Evolutionary conservation across 371 early-diverging fungal genomes (phyloP), one percentile per base, ranked within the genome.

Genomic region (Rhizomucor miehei): DNA sequence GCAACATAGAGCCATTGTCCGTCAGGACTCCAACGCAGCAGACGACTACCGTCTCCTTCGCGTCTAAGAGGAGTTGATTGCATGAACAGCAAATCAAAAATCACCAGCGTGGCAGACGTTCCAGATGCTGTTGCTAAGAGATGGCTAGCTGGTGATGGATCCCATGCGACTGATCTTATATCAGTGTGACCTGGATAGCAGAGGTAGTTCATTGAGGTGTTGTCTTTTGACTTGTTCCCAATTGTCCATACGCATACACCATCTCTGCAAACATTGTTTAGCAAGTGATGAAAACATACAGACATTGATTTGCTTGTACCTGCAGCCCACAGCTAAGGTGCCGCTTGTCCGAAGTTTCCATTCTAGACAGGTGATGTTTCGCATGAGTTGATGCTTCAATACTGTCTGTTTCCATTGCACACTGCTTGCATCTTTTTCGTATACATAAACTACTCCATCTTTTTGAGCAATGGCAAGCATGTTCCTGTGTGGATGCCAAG

Each of bases 171-270:
- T 1, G 75, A 53, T 39, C 64, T 73, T 21, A 75, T 63, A 44
- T 66, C 46, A 16, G 50, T 52, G 23, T 70, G 62, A 17, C 56
- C 62, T 3, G 65, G 61, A 46, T 56, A 60, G 12, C 56, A 40
- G 1, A 71, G 57, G 51, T 65, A 69, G 14, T 59, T 51, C 69
- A 71, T 73, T 1, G 62, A 59, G 2, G 71, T 66, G 9, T 11
- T 52, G 17, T 34, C 43, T 41, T 45, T 29, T 36, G 59, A 43
- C 4, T 45, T 39, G 11, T 25, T 23, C 3, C 44, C 41, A 19
- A 59, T 14, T 14, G 62, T 63, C 86, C 86, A 86, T 4, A 86
- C 57, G 56, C 81, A 80, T 10, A 84, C 79, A 41, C 84, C 79
- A n/a, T 51, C 23, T 39, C 50, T 45, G 40, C 50, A 11, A 40